Evolutionary conservation across 768 basidiomycete genomes (phyloP), one percentile per base, ranked within the genome.

Genomic region (Pleurotus cornucopiae): DNA sequence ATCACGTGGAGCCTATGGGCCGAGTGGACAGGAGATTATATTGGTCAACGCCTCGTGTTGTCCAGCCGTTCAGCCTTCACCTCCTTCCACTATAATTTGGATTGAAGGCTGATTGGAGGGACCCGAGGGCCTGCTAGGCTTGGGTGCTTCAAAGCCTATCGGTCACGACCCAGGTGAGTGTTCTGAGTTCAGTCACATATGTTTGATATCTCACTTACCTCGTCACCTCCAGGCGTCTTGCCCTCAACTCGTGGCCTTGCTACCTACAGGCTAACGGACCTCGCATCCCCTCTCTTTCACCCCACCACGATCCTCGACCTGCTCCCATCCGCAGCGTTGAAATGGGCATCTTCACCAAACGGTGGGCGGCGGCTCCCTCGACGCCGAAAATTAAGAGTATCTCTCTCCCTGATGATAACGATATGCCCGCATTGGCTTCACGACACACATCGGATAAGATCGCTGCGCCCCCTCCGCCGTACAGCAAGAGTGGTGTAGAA

Each of bases 141-240:
- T 53, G 38, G 48, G 51, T 53, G 51, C 51, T 53, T 53, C 51
- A 53, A 53, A 53, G 51, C 51, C 51, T 53, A 53, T 53, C 51
- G 39, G 51, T 39, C 51, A 53, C 48, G 48, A 49, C 51, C 30
- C 51, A 53, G 51, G 51, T 53, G 23, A 44, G 41, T 44, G 16
- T 34, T 16, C 48, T 26, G 6, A 49, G 48, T 12, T 34, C 34
- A 18, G 41, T 53, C 51, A 43, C 38, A 41, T 53, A 53, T 53
- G 39, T 43, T 39, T 53, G 51, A 16, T 53, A 53, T 41, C 51
- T 53, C 51, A 53, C 51, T 53, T 18, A 53, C 51, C 39, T 26
- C 39, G 39, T 53, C 16, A 53, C 51, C 51, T 53, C 51, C 41
- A 53, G 23, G 37, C 37, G 51, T 41, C 51, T 41, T 37, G 51